These are phyloP conservation scores for Rubus parviflorus DNA, from an alignment of 306 rosid genomes.

Conservation along the genomic window DNA sequence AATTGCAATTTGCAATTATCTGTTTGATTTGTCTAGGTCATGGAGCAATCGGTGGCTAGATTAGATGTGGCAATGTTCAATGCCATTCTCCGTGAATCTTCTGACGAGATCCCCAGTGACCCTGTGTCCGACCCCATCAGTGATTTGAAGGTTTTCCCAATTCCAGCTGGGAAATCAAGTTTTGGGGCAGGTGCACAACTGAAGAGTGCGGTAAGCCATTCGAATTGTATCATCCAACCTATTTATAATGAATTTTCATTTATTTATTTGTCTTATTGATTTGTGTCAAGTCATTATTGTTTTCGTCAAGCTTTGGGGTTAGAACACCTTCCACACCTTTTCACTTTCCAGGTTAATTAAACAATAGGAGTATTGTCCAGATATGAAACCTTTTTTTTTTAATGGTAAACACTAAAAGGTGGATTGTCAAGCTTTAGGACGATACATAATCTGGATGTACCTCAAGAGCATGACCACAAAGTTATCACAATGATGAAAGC, in stretches of 20 bases:
- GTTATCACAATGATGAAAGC: background rate
- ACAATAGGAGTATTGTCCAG: background rate
- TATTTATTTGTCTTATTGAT: background rate
- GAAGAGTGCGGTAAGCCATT: slow-evolving; percentile 76
- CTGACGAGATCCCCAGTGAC: slow-evolving; percentile 85
- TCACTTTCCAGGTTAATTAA: background rate
- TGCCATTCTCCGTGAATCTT: slow-evolving; percentile 95
- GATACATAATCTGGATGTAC: background rate
- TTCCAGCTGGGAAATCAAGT: slow-evolving; percentile 76
- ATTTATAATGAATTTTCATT: background rate
- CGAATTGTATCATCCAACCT: slow-evolving; percentile 8
- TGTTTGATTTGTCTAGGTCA: slow-evolving; percentile 47
- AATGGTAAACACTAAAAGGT: too few relatives aligned
- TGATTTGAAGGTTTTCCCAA: slow-evolving; percentile 80
- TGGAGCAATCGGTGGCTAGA: slow-evolving; percentile 95
- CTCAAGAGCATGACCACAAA: background rate
- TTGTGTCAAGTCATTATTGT: background rate
- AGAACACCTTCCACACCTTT: background rate
- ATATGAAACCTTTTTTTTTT: too few relatives aligned
- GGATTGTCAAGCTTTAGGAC: too few relatives aligned
- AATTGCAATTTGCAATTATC: slow-evolving; percentile 21
- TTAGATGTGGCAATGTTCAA: slow-evolving; percentile 97
- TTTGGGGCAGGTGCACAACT: slow-evolving; percentile 95
- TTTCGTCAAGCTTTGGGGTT: background rate
- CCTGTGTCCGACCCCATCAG: slow-evolving; percentile 95